Evolutionary conservation across 2,329 filamentous ascomycete genomes (phyloP).

Genomic region (Fusarium sp.): DNA sequence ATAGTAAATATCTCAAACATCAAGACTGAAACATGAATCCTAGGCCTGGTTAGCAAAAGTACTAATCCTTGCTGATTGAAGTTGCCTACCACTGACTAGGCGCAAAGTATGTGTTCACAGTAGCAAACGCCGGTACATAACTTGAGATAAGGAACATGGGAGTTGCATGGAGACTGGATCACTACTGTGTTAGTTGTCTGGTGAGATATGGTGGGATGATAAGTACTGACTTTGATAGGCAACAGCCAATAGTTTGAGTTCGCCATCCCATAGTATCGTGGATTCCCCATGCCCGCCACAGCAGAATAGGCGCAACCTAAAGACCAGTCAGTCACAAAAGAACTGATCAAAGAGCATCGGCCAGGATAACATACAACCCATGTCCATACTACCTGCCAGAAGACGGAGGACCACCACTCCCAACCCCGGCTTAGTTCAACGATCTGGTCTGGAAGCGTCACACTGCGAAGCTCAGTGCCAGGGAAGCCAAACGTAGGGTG

Average conservation of each 20-base stretch:
- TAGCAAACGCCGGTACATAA: slow-evolving; percentile 62
- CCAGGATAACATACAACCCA: slow-evolving; percentile 59
- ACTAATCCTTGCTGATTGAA: slow-evolving; percentile 58
- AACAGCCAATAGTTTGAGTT: slow-evolving; percentile 68
- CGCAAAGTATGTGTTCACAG: slow-evolving; percentile 66
- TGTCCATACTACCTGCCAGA: slow-evolving; percentile 73
- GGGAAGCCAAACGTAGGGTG: slow-evolving; percentile 72
- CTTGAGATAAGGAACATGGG: slow-evolving; percentile 74
- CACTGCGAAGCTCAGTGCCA: slow-evolving; percentile 60
- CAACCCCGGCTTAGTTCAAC: slow-evolving; percentile 65
- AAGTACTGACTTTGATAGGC: slow-evolving; percentile 56
- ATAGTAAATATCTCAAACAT: slow-evolving; percentile 59
- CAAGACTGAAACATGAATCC: slow-evolving; percentile 62
- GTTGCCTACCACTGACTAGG: slow-evolving; percentile 71
- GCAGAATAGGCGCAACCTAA: slow-evolving; percentile 63
- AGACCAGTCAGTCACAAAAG: background rate
- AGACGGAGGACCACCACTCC: slow-evolving; percentile 73
- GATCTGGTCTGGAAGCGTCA: slow-evolving; percentile 55
- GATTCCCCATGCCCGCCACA: slow-evolving; percentile 72
- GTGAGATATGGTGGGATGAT: too few relatives aligned
- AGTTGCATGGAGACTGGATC: slow-evolving; percentile 68
- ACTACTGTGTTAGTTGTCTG: slow-evolving; percentile 5
- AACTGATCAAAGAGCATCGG: background rate
- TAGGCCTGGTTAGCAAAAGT: slow-evolving; percentile 2
- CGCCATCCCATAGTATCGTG: slow-evolving; percentile 75